A percentile compares a stretch with the other conserved stretches of the same genome.
Conservation (phyloP, 768 basidiomycete genomes). For the Agaricus sinodeliciosus region DNA sequence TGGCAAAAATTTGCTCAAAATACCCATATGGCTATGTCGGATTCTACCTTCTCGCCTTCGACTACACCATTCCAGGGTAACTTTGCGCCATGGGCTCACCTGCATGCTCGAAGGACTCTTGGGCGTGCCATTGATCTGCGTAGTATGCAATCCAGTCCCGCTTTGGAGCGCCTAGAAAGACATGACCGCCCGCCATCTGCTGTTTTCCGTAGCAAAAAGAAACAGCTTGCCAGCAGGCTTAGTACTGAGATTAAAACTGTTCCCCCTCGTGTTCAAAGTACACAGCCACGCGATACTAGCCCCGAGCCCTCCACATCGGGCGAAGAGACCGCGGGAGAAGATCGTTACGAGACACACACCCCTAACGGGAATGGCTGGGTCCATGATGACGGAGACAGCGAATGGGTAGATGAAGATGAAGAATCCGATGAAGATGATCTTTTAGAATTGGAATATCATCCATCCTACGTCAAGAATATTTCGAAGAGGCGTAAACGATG, state of each 20-base stretch:
- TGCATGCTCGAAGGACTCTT: conserved; percentile 48
- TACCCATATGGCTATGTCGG: conserved; percentile 51
- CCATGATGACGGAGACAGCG: conserved; percentile 39
- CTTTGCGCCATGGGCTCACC: conserved; percentile 70
- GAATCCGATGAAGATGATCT: conserved; percentile 66
- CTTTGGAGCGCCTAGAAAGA: conserved; percentile 17
- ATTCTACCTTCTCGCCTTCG: conserved; percentile 74
- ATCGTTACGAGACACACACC: conserved; percentile 1
- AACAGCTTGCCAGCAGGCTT: conserved; percentile 9
- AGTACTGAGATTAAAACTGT: conserved; percentile 26
- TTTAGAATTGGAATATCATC: conserved; percentile 72
- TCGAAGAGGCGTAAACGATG: conserved; percentile 66
- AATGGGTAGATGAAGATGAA: conserved; percentile 73
- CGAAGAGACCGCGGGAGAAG: conserved; percentile 74
- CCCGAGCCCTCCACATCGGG: conserved; percentile 71
- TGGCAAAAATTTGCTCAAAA: conserved; percentile 78
- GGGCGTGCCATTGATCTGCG: conserved; percentile 39
- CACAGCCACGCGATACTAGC: conserved; percentile 76
- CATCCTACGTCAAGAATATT: conserved; percentile 55
- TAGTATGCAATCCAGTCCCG: conserved; percentile 68
- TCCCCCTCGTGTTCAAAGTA: conserved; percentile 76
- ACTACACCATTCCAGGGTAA: conserved; percentile 64
- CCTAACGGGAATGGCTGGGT: conserved; percentile 19
- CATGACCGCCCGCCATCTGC: conserved; percentile 55
- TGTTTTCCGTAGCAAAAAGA: conserved; percentile 41